Evolutionary conservation across 202 grass and related monocot species (phyloP).

Genomic region (Brachypodium distachyon): DNA sequence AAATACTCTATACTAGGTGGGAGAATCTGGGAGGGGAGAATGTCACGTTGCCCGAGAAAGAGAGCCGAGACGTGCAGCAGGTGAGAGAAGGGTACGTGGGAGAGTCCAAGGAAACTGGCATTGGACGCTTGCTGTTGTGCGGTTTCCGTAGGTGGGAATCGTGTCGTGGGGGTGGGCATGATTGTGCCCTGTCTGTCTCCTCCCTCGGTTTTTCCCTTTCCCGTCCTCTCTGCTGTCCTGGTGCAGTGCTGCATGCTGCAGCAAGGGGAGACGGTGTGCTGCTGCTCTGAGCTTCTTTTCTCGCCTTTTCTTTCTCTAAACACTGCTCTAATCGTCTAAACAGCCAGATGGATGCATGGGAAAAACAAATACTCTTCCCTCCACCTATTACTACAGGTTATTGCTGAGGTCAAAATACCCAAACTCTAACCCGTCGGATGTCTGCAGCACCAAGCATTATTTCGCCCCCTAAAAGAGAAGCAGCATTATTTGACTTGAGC

Average conservation of each 20-base stretch:
- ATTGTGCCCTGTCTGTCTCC: conserved; percentile 31
- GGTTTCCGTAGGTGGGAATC: conserved; percentile 34
- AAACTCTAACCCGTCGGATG: no score
- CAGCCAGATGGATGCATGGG: no score
- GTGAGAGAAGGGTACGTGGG: background rate
- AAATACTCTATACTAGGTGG: background rate
- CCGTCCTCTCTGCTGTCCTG: background rate
- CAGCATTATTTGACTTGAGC: no score
- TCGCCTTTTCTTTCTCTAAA: background rate
- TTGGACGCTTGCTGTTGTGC: conserved; percentile 32
- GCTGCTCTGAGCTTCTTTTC: background rate
- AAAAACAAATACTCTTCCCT: no score
- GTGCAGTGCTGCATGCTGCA: background rate
- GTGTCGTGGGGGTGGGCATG: conserved; percentile 24
- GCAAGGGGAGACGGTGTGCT: background rate
- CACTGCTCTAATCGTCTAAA: background rate
- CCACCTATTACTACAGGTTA: no score
- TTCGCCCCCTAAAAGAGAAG: no score
- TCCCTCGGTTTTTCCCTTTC: background rate
- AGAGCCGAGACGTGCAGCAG: conserved; percentile 36
- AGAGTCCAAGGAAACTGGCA: conserved; percentile 16
- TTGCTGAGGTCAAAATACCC: no score
- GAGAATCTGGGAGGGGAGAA: conserved; percentile 28
- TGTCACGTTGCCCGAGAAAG: conserved; percentile 33
- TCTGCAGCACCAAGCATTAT: no score